Conservation (phyloP, 2,329 filamentous ascomycete genomes). For the Paraphaeosphaeria sporulosa region DNA sequence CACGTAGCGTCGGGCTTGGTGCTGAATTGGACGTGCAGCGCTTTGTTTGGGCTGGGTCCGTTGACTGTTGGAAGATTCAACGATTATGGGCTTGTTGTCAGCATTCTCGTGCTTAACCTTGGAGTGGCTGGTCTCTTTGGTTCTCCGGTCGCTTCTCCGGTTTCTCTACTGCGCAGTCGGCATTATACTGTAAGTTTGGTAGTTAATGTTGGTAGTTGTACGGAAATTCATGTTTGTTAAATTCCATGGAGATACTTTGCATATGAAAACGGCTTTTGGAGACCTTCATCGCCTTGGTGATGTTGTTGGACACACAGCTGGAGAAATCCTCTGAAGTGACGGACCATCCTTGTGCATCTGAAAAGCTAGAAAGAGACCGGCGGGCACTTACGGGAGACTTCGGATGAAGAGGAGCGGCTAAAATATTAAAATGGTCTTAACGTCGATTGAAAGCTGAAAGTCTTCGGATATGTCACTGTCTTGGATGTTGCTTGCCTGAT, state of each 20-base stretch:
- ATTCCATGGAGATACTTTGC: not conserved
- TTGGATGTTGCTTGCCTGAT: too few relatives aligned
- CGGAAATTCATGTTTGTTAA: not conserved
- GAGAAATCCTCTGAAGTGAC: too few relatives aligned
- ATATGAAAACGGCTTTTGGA: not conserved
- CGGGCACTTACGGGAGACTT: too few relatives aligned
- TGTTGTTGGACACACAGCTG: too few relatives aligned
- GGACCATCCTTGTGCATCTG: too few relatives aligned
- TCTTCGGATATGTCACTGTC: too few relatives aligned
- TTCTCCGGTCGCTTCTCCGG: not conserved
- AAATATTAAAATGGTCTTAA: too few relatives aligned
- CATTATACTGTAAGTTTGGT: not conserved
- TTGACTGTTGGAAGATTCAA: not conserved
- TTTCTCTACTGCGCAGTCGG: not conserved
- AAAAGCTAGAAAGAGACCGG: too few relatives aligned
- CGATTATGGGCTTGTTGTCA: not conserved
- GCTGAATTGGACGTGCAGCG: not conserved
- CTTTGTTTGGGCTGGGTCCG: not conserved
- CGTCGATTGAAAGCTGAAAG: too few relatives aligned
- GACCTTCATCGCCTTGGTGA: too few relatives aligned
- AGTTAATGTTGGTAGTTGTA: not conserved
- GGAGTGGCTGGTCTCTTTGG: not conserved
- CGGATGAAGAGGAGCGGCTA: too few relatives aligned
- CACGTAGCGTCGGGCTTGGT: not conserved
- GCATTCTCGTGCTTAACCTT: not conserved